phyloP scores from a whole-genome alignment of 2,329 filamentous ascomycete genomes.

The Alternaria conjuncta region DNA sequence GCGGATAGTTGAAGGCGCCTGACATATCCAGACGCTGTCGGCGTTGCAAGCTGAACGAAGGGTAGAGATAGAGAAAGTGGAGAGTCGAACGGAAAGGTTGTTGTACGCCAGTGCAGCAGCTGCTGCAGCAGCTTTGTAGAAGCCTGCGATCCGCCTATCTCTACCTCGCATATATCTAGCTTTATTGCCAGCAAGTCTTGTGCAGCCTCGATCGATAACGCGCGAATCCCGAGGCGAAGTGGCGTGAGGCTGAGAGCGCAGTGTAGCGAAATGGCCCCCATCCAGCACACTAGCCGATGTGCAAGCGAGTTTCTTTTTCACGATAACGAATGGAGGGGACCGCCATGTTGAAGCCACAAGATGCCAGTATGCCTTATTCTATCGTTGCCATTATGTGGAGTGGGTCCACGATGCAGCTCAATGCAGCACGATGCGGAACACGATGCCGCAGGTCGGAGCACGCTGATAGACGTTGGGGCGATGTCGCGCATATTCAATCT shows the following conservation, averaged over 20 bases:
- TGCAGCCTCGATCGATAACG: neutral
- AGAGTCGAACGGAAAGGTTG: neutral
- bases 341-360: neutral
- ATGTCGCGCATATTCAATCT: neutral
- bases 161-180: neutral
- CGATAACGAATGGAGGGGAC: neutral
- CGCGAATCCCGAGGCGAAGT: neutral
- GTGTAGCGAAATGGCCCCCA: neutral
- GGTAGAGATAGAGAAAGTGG: neutral
- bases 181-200: neutral
- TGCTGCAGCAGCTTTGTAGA: neutral
- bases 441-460: neutral
- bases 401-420: neutral
- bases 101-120: neutral
- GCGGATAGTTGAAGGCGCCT: neutral
- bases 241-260: neutral
- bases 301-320: neutral
- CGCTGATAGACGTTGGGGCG: neutral
- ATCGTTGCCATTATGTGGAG: neutral
- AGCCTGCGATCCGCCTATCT: neutral
- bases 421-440: neutral
- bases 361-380: accelerated
- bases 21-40: neutral
- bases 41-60: accelerated
- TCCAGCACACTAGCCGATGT: neutral